phyloP scores from a whole-genome alignment of 1,284 basidiomycete species.

The Marasmius oreades region DNA sequence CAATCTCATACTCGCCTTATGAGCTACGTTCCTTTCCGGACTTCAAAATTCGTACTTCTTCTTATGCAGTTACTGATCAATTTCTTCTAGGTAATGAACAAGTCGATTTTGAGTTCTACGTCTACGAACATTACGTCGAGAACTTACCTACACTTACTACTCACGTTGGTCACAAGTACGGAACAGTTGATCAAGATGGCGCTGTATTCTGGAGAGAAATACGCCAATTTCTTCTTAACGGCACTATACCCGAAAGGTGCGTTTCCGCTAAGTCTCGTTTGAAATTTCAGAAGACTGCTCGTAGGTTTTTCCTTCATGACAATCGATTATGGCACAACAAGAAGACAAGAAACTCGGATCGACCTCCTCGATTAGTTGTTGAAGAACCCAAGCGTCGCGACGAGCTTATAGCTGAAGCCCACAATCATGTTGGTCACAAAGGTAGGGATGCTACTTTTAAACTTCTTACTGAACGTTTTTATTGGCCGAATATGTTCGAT shows the following conservation, averaged over 20 bases:
- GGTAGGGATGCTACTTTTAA: conserved; percentile 25
- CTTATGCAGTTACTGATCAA: not conserved
- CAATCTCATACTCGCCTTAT: not conserved
- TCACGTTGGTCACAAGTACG: not conserved
- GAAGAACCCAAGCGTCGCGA: conserved; percentile 9
- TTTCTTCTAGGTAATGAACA: not conserved
- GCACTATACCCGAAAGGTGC: conserved; percentile 7
- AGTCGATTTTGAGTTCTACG: not conserved
- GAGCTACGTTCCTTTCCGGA: not conserved
- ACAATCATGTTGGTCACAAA: conserved; percentile 25
- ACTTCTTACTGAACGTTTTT: conserved; percentile 24
- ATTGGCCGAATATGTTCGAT: conserved; percentile 29
- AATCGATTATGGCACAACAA: conserved; percentile 14
- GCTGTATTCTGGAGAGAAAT: conserved; percentile 15
- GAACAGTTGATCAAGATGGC: conserved; percentile 10
- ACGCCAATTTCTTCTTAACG: conserved; percentile 4
- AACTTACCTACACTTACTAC: not conserved
- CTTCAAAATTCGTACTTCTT: not conserved
- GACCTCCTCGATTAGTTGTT: conserved; percentile 17
- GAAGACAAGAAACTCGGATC: not conserved
- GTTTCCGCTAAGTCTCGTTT: not conserved
- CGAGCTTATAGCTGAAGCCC: conserved; percentile 17
- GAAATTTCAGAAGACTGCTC: conserved; percentile 11
- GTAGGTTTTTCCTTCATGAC: conserved; percentile 16
- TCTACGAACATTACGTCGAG: not conserved